Evolutionary conservation across 306 rosid genomes (phyloP), one percentile per base, ranked within the genome.

Genomic region (Pyrus communis): DNA sequence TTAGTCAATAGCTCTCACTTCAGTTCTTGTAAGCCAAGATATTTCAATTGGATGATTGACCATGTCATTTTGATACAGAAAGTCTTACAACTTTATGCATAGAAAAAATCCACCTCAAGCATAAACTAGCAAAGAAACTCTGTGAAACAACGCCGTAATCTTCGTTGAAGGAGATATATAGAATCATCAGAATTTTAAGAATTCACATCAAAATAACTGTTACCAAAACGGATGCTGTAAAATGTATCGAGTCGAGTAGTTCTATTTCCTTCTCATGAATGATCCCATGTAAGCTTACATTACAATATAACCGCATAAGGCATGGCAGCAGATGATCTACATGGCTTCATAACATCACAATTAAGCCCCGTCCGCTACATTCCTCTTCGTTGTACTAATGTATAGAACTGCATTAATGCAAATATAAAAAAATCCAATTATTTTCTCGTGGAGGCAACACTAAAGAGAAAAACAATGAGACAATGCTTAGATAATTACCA

Each of bases 351-450:
- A 68, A 40, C 51, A 46, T 62, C 46, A 22, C 15, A 54, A 27
- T 77, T 89, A 91, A 3, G 94, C 96, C 75, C 97, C 98, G 51
- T 93, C 97, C 6, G 97, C 93, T 64, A 88, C 79, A 30, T 97
- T 86, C 91, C 97, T 91, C 89, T 89, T 93, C 11, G 98, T 83
- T 19, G 98, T 93, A 83, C 97, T 93, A 67, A 93, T 93, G 87
- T 93, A 93, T 21, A 93, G 88, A 88, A 93, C 98, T 93, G 91
- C 89, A 82, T 72, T 70, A 83, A 73, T 2, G 55, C 13, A 28
- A 46, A 67, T 71, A 52, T 31, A 64, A 2, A 66, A 74, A 67
- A 54, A 0, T 38, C 38, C 78, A 40, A 55, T 82, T 64, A 76
- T 71, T 28, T 23, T 8, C 67, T 46, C 59, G 46, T 45, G 43